These are phyloP conservation scores for Linnemannia zychae DNA, from an alignment of 192 early-diverging fungal genomes.

Conservation along the genomic window DNA sequence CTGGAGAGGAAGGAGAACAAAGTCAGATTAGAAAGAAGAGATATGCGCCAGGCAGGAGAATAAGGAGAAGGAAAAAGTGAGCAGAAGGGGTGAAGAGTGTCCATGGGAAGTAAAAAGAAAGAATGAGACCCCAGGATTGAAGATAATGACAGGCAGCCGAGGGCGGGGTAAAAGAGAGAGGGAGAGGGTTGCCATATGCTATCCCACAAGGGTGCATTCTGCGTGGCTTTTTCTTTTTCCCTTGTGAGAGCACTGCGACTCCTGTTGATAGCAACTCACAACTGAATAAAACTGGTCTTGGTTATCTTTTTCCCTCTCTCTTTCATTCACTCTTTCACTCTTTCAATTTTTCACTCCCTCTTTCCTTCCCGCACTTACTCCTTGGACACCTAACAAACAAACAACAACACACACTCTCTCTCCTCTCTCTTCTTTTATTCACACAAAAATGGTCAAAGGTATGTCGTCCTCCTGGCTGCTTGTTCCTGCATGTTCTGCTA, in stretches of 20 bases:
- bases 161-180: not conserved
- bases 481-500: too few relatives aligned
- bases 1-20: not conserved
- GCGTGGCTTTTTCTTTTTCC: constrained; percentile 6
- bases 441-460: constrained; percentile 46
- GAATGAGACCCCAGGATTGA: not conserved
- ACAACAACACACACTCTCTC: not conserved
- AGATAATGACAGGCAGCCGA: not conserved
- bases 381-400: too few relatives aligned
- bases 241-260: not conserved
- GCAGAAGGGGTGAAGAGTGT: not conserved
- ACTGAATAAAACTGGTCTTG: not conserved
- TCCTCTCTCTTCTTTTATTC: not conserved
- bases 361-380: not conserved
- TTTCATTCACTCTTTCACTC: not conserved
- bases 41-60: not conserved
- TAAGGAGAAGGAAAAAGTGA: not conserved
- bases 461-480: not conserved
- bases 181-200: not conserved
- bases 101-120: not conserved
- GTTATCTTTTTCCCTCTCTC: not conserved
- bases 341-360: not conserved
- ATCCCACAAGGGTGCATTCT: not conserved
- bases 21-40: constrained; percentile 10
- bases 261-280: not conserved